Percentiles rank a stretch among this genome's conserved stretches.
Evolutionary conservation across 176 grass and related monocot genomes (phyloP).

Genomic region (Musa schizocarpa): DNA sequence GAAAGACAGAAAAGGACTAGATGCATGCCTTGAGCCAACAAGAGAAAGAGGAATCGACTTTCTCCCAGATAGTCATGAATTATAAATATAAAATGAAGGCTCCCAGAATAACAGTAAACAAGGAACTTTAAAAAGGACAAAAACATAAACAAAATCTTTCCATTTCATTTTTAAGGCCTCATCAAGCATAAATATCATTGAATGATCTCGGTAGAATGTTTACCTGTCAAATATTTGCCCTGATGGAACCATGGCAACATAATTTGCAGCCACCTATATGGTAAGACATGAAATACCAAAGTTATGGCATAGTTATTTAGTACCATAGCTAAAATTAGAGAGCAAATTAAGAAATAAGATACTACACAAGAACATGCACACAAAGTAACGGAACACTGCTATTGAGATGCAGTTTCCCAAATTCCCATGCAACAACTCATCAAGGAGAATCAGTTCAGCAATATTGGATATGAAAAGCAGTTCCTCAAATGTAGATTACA

Average conservation of each 20-base stretch:
- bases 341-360: not conserved
- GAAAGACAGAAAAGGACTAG: too few species aligned
- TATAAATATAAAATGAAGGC: not conserved
- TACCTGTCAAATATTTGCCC: constrained; percentile 97
- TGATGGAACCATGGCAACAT: constrained; percentile 72
- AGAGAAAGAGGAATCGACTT: too few species aligned
- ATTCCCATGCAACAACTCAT: not conserved
- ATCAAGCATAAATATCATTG: not conserved
- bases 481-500: not conserved
- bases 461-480: not conserved
- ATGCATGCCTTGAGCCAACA: too few species aligned
- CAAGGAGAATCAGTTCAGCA: not conserved
- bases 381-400: not conserved
- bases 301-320: not conserved
- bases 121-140: not conserved
- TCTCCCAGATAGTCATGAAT: too few species aligned
- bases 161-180: not conserved
- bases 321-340: not conserved
- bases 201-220: not conserved
- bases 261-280: constrained; percentile 91
- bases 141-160: not conserved
- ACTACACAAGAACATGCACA: not conserved
- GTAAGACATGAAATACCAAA: not conserved
- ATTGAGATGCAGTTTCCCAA: not conserved
- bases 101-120: not conserved